phyloP scores from a whole-genome alignment of 805 yeast species.

The Groenewaldozyma salmanticensis region DNA sequence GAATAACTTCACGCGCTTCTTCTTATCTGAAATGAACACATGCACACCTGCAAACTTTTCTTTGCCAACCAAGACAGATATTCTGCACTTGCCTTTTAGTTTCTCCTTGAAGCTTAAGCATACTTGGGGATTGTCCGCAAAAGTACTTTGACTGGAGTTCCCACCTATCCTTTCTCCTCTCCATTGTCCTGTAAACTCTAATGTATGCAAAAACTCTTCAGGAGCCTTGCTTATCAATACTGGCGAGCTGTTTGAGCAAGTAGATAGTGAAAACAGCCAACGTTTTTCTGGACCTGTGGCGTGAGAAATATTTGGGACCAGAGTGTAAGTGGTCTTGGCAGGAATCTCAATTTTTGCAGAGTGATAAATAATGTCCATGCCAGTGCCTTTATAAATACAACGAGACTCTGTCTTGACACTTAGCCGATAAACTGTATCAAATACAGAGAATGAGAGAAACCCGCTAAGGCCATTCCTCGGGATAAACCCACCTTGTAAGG shows the following conservation, averaged over 20 bases:
- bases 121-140: slow-evolving; percentile 48
- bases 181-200: slow-evolving; percentile 37
- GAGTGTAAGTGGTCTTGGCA: slow-evolving; percentile 16
- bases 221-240: too few relatives aligned
- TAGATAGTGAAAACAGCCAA: slow-evolving; percentile 5
- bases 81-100: slow-evolving; percentile 3
- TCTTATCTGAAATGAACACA: slow-evolving; percentile 32
- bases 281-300: not conserved
- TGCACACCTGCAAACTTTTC: slow-evolving; percentile 33
- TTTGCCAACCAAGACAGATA: slow-evolving; percentile 21
- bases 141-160: slow-evolving; percentile 39
- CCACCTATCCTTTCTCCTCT: slow-evolving; percentile 41
- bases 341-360: slow-evolving; percentile 18
- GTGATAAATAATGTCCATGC: slow-evolving; percentile 27
- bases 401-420: slow-evolving; percentile 8
- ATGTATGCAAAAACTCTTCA: slow-evolving; percentile 16
- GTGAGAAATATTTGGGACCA: slow-evolving; percentile 10
- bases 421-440: slow-evolving; percentile 6
- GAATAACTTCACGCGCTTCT: slow-evolving; percentile 20
- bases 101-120: slow-evolving; percentile 17
- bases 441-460: slow-evolving; percentile 6
- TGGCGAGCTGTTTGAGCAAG: slow-evolving; percentile 12
- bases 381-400: slow-evolving; percentile 16
- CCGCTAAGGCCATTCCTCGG: not conserved
- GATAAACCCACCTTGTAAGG: not conserved